These are phyloP conservation scores for Phytopythium ostracodes DNA, from an alignment of 352 stramenopile species.

Conservation along the genomic window DNA sequence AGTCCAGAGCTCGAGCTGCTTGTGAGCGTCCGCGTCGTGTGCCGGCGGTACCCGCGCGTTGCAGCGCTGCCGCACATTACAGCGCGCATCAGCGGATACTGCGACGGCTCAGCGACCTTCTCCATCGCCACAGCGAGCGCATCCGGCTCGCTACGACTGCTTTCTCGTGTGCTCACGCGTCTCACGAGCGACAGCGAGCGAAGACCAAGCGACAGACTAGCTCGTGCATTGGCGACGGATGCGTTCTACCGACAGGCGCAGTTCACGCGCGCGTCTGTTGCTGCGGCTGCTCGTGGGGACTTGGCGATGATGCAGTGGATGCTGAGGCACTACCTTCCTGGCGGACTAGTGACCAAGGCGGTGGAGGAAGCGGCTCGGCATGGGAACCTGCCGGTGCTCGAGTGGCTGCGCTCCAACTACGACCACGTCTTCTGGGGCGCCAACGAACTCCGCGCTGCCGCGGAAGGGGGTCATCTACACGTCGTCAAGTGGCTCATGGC, in stretches of 20 bases:
- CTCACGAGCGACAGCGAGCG: not conserved
- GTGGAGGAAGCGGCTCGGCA: constrained; percentile 10
- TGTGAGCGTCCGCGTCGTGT: constrained; percentile 15
- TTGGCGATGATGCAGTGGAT: constrained; percentile 4
- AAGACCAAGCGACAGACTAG: not conserved
- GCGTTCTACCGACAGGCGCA: constrained; percentile 11
- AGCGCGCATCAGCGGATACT: constrained; percentile 8
- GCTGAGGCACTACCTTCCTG: constrained; percentile 5
- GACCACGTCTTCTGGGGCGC: constrained; percentile 26
- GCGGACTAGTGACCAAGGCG: constrained; percentile 10
- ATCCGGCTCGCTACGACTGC: constrained; percentile 19
- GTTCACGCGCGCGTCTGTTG: constrained; percentile 5
- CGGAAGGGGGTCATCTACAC: constrained; percentile 2
- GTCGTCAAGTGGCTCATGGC: constrained; percentile 10
- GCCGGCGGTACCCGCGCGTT: constrained; percentile 8
- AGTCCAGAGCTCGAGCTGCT: constrained; percentile 2
- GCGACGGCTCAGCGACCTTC: constrained; percentile 12
- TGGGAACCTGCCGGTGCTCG: constrained; percentile 6
- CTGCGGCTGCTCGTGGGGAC: constrained; percentile 6
- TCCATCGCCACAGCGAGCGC: constrained; percentile 11
- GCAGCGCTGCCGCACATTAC: constrained; percentile 13
- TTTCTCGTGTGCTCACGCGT: not conserved
- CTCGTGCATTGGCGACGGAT: constrained; percentile 1
- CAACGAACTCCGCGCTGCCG: constrained; percentile 18
- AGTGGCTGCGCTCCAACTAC: constrained; percentile 9